Conservation (phyloP, 768 basidiomycete species). For the Leucocoprinus leucothites region DNA sequence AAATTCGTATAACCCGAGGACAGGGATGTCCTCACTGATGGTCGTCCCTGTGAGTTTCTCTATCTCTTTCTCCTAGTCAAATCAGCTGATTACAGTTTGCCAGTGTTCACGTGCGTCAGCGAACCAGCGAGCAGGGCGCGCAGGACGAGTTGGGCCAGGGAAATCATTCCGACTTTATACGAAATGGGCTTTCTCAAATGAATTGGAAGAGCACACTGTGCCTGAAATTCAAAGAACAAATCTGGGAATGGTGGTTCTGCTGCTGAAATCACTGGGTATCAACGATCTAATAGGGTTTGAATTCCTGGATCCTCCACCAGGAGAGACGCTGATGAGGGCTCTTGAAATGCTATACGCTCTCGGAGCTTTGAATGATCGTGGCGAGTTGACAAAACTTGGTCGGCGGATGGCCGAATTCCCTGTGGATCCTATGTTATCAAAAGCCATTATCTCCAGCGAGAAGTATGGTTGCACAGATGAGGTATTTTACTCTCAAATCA, state of each 20-base stretch:
- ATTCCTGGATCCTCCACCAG: conserved; percentile 97
- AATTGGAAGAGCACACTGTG: conserved; percentile 94
- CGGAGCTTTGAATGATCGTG: conserved; percentile 93
- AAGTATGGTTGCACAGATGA: conserved; percentile 94
- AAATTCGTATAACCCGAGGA: conserved; percentile 97
- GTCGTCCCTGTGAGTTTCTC: conserved; percentile 80
- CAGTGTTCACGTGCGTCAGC: conserved; percentile 97
- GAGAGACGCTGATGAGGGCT: conserved; percentile 95
- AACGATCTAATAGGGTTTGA: conserved; percentile 98
- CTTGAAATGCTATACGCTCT: conserved; percentile 92
- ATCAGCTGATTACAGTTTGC: neutral
- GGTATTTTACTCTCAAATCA: conserved; percentile 46
- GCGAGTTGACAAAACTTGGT: conserved; percentile 96
- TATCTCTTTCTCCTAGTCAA: neutral
- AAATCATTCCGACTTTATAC: conserved; percentile 99
- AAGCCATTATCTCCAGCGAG: conserved; percentile 95
- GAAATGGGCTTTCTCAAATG: conserved; percentile 96
- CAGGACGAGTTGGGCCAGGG: conserved; percentile 96
- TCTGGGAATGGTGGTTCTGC: conserved; percentile 89
- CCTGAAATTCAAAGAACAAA: conserved; percentile 99
- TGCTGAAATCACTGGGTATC: conserved; percentile 96
- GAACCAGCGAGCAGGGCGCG: conserved; percentile 94
- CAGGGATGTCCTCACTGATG: conserved; percentile 95
- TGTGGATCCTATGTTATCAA: conserved; percentile 96
- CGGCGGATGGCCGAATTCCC: conserved; percentile 99